These are phyloP conservation scores for Cucurbita maxima DNA, from an alignment of 306 rosid genomes.

Conservation along the genomic window DNA sequence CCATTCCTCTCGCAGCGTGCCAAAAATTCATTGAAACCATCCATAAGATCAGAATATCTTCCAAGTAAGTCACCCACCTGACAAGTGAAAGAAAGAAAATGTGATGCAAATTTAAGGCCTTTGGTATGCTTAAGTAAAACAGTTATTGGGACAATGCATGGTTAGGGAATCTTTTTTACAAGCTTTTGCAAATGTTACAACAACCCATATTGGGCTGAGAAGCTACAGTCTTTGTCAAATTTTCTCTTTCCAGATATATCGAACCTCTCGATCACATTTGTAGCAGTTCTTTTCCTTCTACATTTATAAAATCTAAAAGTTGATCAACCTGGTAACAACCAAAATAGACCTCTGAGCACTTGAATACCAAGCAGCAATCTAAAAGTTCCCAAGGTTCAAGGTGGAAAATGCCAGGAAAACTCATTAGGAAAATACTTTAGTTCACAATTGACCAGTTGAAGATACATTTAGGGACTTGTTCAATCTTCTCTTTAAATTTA, in stretches of 20 bases:
- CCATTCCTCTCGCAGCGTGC: slow-evolving; percentile 83
- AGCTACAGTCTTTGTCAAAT: not conserved
- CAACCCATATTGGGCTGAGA: not conserved
- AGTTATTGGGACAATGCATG: not conserved
- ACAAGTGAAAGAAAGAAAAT: slow-evolving; percentile 3
- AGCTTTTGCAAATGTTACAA: not conserved
- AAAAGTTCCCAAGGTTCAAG: not conserved
- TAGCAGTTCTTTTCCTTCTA: not conserved
- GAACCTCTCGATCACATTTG: not conserved
- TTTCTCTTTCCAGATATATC: not conserved
- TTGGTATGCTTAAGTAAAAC: not conserved
- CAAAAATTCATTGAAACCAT: slow-evolving; percentile 84
- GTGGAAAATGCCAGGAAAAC: not conserved
- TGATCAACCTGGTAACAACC: not conserved
- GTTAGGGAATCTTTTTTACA: not conserved
- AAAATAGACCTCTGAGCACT: not conserved
- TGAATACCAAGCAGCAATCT: not conserved
- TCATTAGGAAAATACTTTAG: not conserved
- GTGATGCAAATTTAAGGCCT: slow-evolving; percentile 10
- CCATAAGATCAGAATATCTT: slow-evolving; percentile 70
- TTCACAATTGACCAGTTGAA: not conserved
- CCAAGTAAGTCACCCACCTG: slow-evolving; percentile 88
- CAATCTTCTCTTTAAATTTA: not conserved
- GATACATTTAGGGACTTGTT: not conserved
- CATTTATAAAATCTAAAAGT: not conserved